Percentiles rank a stretch among this genome's conserved stretches.
phyloP scores from a whole-genome alignment of 2,329 filamentous ascomycete genomes.

The Trichoderma arundinaceum region DNA sequence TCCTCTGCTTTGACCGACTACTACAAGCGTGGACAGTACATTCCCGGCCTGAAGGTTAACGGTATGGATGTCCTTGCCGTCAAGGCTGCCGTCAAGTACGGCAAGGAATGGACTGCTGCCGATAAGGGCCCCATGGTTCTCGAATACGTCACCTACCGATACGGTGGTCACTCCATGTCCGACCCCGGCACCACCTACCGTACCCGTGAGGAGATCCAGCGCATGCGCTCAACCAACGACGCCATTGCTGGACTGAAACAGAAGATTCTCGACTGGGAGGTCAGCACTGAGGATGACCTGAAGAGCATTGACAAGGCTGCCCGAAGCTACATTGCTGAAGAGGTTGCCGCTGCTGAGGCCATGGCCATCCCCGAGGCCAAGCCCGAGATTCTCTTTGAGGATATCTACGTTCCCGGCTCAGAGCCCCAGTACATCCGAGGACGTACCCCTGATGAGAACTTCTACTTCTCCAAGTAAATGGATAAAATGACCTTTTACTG shows the following conservation, averaged over 20 bases:
- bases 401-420: constrained; percentile 88
- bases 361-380: constrained; percentile 83
- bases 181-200: constrained; percentile 99
- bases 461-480: constrained; percentile 73
- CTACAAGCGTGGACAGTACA: constrained; percentile 99
- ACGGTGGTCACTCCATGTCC: constrained; percentile 99
- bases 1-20: constrained; percentile 97
- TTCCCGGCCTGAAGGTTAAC: constrained; percentile 98
- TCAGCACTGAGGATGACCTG: constrained; percentile 91
- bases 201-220: constrained; percentile 98
- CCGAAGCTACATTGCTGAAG: constrained; percentile 80
- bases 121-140: constrained; percentile 94
- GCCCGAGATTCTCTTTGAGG: constrained; percentile 87
- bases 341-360: constrained; percentile 88
- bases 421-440: constrained; percentile 90
- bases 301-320: constrained; percentile 96
- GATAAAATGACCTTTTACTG: neutral
- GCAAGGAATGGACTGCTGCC: constrained; percentile 80
- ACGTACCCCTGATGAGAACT: constrained; percentile 89
- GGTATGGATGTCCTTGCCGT: constrained; percentile 99
- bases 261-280: constrained; percentile 95
- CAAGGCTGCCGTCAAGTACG: constrained; percentile 94
- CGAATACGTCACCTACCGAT: constrained; percentile 99
- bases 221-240: constrained; percentile 98
- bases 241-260: constrained; percentile 97